Base-by-base conservation (phyloP, 1,284 basidiomycete genomes). In the Ceratobasidium sp. region DNA sequence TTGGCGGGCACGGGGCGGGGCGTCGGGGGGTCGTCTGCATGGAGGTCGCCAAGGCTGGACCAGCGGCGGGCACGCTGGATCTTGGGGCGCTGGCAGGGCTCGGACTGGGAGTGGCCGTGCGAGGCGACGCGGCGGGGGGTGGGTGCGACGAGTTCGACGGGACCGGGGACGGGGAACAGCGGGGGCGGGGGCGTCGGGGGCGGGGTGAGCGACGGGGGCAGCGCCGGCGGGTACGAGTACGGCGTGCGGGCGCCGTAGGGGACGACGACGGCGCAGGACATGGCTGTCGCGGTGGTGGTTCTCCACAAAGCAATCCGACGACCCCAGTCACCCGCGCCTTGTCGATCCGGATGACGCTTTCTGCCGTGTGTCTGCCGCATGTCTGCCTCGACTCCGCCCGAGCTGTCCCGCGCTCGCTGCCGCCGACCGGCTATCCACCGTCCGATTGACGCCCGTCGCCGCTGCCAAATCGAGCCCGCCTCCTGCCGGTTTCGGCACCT, bases 1-100 rank as follows among this genome's bases (percentile, higher is more conserved):
- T 76, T 74, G 27, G 24, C 49, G 59, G 59, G 59, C 39, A 34
- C n/a, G n/a, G 37, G 2, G 39, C n/a, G n/a, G 29, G 19, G 39
- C n/a, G 34, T 24, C n/a, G n/a, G 34, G 14, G 22, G 9, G n/a
- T 39, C 59, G n/a, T 62, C 59, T 6, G n/a, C 37, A 39, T 62
- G 19, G 59, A 59, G 59, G 59, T 62, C 39, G 34, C 34, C 24
- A 11, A 62, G 34, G 22, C 59, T 62, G 19, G 59, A 22, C 6
- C 24, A 59, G 4, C 59, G 59, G 6, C 59, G 59, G 9, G 8
- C 34, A 22, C 3, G 39, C 14, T 29, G 27, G 8, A 46, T 62
- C 37, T 39, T 46, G 13, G 59, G 59, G 4, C 59, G 59, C 22
- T 29, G 14, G 14, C n/a, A 24, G 19, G 59, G 59, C 34, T 62